These are phyloP conservation scores for Aspergillus mulundensis DNA, from an alignment of 495 filamentous ascomycete species.

Conservation along the genomic window DNA sequence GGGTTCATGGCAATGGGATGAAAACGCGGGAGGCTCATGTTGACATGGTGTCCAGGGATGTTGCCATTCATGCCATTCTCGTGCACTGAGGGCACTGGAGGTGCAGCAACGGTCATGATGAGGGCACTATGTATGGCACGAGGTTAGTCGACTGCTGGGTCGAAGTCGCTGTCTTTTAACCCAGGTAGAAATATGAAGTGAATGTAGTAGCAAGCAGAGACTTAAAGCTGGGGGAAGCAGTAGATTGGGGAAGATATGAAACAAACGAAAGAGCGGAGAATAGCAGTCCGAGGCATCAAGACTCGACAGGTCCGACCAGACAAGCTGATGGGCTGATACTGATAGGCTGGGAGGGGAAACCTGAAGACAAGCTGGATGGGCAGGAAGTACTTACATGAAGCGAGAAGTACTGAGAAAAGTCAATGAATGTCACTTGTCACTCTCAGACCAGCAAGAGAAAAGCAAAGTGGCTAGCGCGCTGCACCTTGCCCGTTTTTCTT, in stretches of 20 bases:
- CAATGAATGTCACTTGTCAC: background rate
- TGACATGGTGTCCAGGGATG: conserved; percentile 29
- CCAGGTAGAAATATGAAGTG: conserved; percentile 4
- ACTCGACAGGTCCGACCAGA: background rate
- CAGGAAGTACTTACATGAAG: conserved; percentile 14
- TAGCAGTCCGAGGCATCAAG: conserved; percentile 8
- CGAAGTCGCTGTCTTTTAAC: conserved; percentile 4
- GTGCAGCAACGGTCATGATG: conserved; percentile 40
- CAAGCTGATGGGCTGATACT: conserved; percentile 2
- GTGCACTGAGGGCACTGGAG: conserved; percentile 36
- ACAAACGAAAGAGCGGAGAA: conserved; percentile 7
- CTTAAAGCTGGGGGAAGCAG: background rate
- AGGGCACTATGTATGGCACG: conserved; percentile 7
- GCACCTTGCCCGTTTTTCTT: conserved; percentile 26
- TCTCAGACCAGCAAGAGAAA: conserved; percentile 12
- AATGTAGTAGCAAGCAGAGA: background rate
- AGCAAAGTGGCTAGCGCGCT: conserved; percentile 26
- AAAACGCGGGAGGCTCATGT: conserved; percentile 38
- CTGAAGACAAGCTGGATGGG: conserved; percentile 1
- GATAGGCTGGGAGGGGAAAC: conserved; percentile 3
- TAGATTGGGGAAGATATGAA: conserved; percentile 1
- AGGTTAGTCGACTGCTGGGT: conserved; percentile 13
- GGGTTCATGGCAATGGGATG: conserved; percentile 49
- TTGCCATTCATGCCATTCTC: conserved; percentile 35
- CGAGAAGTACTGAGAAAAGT: conserved; percentile 12